A percentile compares a stretch with the other conserved stretches of the same genome.
These are phyloP conservation scores for Pichia sp. DNA, from an alignment of 1,139 yeast species.

Conservation along the genomic window DNA sequence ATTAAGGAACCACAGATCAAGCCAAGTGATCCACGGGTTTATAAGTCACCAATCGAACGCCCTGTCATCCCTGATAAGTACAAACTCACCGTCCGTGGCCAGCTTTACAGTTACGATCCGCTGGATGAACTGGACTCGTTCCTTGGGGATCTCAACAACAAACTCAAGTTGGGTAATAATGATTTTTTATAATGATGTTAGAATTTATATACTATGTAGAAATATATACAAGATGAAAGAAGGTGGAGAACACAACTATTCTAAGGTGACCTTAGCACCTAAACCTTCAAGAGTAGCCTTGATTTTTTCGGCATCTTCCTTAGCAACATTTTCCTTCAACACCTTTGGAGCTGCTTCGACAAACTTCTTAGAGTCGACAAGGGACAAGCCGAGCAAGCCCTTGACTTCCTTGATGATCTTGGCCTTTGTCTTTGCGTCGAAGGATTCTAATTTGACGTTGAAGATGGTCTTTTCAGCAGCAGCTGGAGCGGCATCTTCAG, in stretches of 20 bases:
- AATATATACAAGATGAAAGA: background rate
- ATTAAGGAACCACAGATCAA: no score
- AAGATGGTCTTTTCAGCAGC: conserved; percentile 93
- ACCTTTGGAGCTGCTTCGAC: conserved; percentile 98
- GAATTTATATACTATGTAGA: background rate
- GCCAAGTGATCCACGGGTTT: no score
- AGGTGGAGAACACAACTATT: conserved; percentile 42
- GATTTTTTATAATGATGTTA: background rate
- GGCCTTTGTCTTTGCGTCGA: conserved; percentile 95
- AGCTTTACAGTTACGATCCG: conserved; percentile 6
- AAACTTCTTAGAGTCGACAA: conserved; percentile 96
- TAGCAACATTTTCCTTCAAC: conserved; percentile 79
- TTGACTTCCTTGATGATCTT: conserved; percentile 97
- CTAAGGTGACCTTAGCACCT: conserved; percentile 91
- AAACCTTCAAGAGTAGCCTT: conserved; percentile 90
- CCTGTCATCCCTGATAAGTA: conserved; percentile 1
- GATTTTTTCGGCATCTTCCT: conserved; percentile 91
- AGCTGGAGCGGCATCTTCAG: conserved; percentile 70
- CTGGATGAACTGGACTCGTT: background rate
- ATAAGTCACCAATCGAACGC: no score
- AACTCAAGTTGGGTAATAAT: background rate
- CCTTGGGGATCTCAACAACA: conserved; percentile 1
- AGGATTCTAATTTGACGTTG: conserved; percentile 86
- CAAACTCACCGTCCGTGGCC: background rate
- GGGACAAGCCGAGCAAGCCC: conserved; percentile 83